Conservation (phyloP, 2,329 filamentous ascomycete genomes). For the Ustilaginoidea virens region DNA sequence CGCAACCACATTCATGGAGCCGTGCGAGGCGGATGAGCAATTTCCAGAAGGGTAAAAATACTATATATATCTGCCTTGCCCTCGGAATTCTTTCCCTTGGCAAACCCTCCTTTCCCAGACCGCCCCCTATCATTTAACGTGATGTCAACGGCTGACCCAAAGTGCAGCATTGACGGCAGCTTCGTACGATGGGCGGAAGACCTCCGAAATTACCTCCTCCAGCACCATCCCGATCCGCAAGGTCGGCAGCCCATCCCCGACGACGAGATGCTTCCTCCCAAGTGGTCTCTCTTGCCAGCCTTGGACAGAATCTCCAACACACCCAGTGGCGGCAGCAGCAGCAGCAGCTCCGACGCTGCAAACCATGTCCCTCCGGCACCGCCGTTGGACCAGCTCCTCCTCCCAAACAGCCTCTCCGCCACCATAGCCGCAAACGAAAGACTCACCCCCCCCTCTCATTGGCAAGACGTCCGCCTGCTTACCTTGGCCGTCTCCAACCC, state of each 20-base stretch:
- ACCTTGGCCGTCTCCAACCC: slow-evolving; percentile 34
- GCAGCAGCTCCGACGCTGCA: slow-evolving; percentile 4
- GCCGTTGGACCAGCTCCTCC: slow-evolving; percentile 28
- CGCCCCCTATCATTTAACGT: no score
- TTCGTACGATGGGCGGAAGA: slow-evolving; percentile 64
- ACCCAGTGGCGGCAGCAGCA: background rate
- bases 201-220: slow-evolving; percentile 50
- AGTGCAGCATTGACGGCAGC: slow-evolving; percentile 56
- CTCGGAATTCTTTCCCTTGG: no score
- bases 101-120: no score
- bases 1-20: slow-evolving; percentile 56
- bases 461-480: slow-evolving; percentile 88
- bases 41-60: slow-evolving; percentile 71
- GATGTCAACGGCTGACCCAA: background rate
- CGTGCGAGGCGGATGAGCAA: slow-evolving; percentile 84
- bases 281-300: slow-evolving; percentile 30
- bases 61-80: no score
- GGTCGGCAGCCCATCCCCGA: slow-evolving; percentile 56
- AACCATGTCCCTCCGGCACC: slow-evolving; percentile 10
- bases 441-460: slow-evolving; percentile 62
- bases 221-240: slow-evolving; percentile 53
- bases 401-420: slow-evolving; percentile 41
- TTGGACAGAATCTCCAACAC: slow-evolving; percentile 5
- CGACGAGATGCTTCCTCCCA: slow-evolving; percentile 59
- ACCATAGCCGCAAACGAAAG: slow-evolving; percentile 50